A percentile compares a stretch with the other conserved stretches of the same genome.
phyloP scores from a whole-genome alignment of 2,329 filamentous ascomycete genomes.

The Penicillium sp. region DNA sequence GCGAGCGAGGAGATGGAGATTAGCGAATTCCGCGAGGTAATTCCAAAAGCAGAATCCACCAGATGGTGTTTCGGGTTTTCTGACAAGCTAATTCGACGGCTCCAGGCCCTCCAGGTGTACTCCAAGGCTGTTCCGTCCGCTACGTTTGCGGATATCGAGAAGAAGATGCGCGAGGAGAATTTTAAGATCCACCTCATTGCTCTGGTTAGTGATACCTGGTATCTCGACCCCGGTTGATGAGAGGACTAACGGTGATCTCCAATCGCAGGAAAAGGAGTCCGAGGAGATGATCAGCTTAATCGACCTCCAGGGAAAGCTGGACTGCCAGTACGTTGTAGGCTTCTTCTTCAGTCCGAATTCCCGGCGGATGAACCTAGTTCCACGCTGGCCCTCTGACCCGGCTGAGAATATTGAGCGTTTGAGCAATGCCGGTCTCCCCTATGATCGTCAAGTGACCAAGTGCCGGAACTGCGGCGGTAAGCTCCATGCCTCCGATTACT shows the following conservation, averaged over 20 bases:
- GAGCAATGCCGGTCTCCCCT: slow-evolving; percentile 50
- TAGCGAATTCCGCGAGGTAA: slow-evolving; percentile 50
- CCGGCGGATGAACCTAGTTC: slow-evolving; percentile 46
- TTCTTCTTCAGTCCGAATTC: slow-evolving; percentile 50
- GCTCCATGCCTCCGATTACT: slow-evolving; percentile 1
- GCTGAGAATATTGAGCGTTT: slow-evolving; percentile 55
- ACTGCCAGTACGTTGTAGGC: slow-evolving; percentile 51
- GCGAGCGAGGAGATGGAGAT: slow-evolving; percentile 51
- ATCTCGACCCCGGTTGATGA: not conserved
- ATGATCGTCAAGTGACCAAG: slow-evolving; percentile 51
- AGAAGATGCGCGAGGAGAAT: slow-evolving; percentile 49
- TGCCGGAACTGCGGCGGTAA: slow-evolving; percentile 52
- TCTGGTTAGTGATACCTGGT: slow-evolving; percentile 34
- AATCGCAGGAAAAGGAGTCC: slow-evolving; percentile 41
- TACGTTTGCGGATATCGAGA: slow-evolving; percentile 51
- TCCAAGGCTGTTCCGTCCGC: slow-evolving; percentile 48
- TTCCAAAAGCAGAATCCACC: not conserved
- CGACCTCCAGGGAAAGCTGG: slow-evolving; percentile 52
- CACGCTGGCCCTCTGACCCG: slow-evolving; percentile 49
- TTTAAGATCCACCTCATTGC: slow-evolving; percentile 54
- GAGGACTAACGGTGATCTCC: not conserved
- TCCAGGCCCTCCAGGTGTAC: slow-evolving; percentile 50
- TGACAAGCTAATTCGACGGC: slow-evolving; percentile 3
- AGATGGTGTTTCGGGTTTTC: slow-evolving; percentile 13
- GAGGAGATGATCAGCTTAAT: slow-evolving; percentile 49